phyloP scores from a whole-genome alignment of 2,329 filamentous ascomycete genomes.

The Trichoderma sp. region DNA sequence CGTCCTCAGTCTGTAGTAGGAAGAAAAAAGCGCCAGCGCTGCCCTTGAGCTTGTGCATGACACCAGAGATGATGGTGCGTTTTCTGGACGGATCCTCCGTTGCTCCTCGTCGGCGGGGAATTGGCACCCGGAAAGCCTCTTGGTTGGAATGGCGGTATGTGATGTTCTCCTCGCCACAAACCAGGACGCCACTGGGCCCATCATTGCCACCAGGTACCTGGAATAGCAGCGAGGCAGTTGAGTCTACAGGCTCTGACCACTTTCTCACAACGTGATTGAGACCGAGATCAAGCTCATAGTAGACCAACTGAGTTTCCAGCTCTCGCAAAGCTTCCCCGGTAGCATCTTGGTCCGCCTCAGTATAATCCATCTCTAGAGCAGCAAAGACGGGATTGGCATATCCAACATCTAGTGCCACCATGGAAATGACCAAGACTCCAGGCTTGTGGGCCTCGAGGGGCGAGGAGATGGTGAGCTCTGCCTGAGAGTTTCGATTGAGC shows the following conservation, averaged over 20 bases:
- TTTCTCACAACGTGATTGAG: slow-evolving; percentile 96
- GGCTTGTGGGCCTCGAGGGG: slow-evolving; percentile 95
- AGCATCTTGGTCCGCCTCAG: slow-evolving; percentile 86
- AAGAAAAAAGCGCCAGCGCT: slow-evolving; percentile 91
- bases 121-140: slow-evolving; percentile 82
- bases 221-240: slow-evolving; percentile 85
- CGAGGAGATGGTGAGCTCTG: slow-evolving; percentile 94
- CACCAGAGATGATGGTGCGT: slow-evolving; percentile 80
- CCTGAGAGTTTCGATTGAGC: slow-evolving; percentile 90
- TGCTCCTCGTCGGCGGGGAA: slow-evolving; percentile 81
- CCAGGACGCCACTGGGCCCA: slow-evolving; percentile 90
- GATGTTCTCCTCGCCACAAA: slow-evolving; percentile 91
- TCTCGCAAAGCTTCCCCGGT: slow-evolving; percentile 80
- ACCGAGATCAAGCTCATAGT: slow-evolving; percentile 96
- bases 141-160: slow-evolving; percentile 98
- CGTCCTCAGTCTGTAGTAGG: slow-evolving; percentile 91
- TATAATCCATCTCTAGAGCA: slow-evolving; percentile 90
- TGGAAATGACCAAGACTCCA: slow-evolving; percentile 83
- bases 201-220: slow-evolving; percentile 93
- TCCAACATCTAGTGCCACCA: slow-evolving; percentile 88
- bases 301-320: slow-evolving; percentile 87
- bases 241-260: slow-evolving; percentile 93
- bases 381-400: slow-evolving; percentile 98
- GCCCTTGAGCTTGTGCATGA: slow-evolving; percentile 95
- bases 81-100: slow-evolving; percentile 93